Evolutionary conservation across 2,329 filamentous ascomycete genomes (phyloP).

Genomic region (Aspergillus sp.): DNA sequence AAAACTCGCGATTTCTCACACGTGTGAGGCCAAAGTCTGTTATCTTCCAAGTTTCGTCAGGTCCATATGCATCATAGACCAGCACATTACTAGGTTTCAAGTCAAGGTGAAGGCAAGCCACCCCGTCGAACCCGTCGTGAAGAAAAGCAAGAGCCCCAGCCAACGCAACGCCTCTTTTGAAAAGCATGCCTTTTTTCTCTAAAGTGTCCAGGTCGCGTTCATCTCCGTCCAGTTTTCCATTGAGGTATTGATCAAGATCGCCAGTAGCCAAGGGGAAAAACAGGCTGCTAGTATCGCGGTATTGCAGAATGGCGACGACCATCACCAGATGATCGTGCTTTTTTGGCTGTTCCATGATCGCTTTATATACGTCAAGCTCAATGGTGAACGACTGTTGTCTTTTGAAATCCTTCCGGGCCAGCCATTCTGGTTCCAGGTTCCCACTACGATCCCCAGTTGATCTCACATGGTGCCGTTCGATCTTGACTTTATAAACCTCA

Average conservation of each 20-base stretch:
- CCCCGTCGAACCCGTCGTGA: slow-evolving; percentile 36
- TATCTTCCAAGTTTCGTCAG: slow-evolving; percentile 36
- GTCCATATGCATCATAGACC: slow-evolving; percentile 18
- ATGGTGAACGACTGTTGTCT: slow-evolving; percentile 13
- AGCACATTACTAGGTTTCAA: slow-evolving; percentile 42
- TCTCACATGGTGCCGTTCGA: slow-evolving; percentile 38
- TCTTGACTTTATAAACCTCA: slow-evolving; percentile 26
- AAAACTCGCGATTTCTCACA: slow-evolving; percentile 27
- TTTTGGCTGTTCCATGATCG: slow-evolving; percentile 33
- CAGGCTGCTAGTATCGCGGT: slow-evolving; percentile 37
- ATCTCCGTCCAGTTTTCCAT: slow-evolving; percentile 15
- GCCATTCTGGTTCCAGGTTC: slow-evolving; percentile 11
- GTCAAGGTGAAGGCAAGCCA: slow-evolving; percentile 46
- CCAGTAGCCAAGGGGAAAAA: slow-evolving; percentile 43
- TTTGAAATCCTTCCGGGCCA: slow-evolving; percentile 42
- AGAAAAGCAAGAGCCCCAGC: slow-evolving; percentile 39
- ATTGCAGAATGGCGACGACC: slow-evolving; percentile 37
- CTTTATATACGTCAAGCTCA: slow-evolving; percentile 36
- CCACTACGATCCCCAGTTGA: slow-evolving; percentile 13
- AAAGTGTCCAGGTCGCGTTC: slow-evolving; percentile 8
- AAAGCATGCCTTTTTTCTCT: slow-evolving; percentile 24
- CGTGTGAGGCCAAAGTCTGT: slow-evolving; percentile 46
- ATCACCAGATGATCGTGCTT: slow-evolving; percentile 38
- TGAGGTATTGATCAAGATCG: slow-evolving; percentile 41
- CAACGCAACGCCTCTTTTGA: slow-evolving; percentile 31